Conservation (phyloP, 257 asterid genomes). For the Solanum gracilifrons region DNA sequence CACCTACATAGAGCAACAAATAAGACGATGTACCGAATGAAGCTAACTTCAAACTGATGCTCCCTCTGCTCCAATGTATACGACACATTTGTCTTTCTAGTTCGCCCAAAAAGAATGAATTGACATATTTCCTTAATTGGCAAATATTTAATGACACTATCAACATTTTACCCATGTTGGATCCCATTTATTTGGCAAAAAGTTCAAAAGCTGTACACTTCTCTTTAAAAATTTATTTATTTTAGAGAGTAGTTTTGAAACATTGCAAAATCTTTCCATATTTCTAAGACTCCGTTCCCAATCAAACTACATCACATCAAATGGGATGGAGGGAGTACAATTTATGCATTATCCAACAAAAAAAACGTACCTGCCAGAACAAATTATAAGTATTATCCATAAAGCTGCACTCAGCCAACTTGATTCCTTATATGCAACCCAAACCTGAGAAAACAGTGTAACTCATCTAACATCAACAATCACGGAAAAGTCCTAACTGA, state of each 20-base stretch:
- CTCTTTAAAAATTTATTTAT: background rate
- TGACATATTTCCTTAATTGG: background rate
- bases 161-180: background rate
- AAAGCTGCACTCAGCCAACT: slow-evolving; percentile 30
- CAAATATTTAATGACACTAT: background rate
- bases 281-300: background rate
- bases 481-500: background rate
- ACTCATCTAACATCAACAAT: background rate
- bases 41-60: background rate
- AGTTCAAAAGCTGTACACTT: background rate
- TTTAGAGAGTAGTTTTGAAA: background rate
- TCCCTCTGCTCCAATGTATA: background rate
- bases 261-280: background rate
- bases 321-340: background rate
- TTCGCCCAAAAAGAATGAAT: background rate
- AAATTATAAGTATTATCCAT: slow-evolving; percentile 61
- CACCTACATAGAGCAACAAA: background rate
- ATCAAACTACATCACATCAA: background rate
- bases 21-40: background rate
- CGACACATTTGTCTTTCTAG: background rate
- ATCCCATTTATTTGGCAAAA: background rate
- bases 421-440: slow-evolving; percentile 85
- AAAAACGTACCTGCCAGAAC: slow-evolving; percentile 58
- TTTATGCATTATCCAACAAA: background rate
- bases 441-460: slow-evolving; percentile 37